These are phyloP conservation scores for Coniophora puteana DNA, from an alignment of 1,284 basidiomycete genomes.

Conservation along the genomic window DNA sequence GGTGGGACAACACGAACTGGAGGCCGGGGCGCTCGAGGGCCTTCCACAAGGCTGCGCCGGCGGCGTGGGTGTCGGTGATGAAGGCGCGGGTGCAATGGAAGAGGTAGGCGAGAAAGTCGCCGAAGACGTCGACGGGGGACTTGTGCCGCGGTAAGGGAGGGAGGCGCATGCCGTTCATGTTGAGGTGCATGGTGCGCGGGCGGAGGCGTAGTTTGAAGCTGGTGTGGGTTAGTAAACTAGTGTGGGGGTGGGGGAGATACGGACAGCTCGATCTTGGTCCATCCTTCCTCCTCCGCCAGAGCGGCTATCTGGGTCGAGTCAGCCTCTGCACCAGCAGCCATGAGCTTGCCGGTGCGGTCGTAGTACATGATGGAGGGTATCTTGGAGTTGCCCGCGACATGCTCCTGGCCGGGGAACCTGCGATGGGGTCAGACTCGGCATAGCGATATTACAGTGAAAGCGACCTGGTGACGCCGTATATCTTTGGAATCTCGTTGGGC, in stretches of 20 bases:
- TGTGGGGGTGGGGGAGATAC: constrained; percentile 26
- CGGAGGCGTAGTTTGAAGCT: constrained; percentile 78
- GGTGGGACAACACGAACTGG: constrained; percentile 72
- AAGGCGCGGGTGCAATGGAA: constrained; percentile 68
- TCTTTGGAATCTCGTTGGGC: constrained; percentile 69
- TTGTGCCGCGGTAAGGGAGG: constrained; percentile 61
- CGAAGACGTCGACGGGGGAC: constrained; percentile 67
- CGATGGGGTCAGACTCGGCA: constrained; percentile 7
- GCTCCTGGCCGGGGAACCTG: constrained; percentile 78
- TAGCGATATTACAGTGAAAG: constrained; percentile 8
- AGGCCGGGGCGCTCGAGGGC: constrained; percentile 56
- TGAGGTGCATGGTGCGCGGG: constrained; percentile 68
- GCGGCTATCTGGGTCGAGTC: constrained; percentile 54
- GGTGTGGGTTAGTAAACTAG: constrained; percentile 1
- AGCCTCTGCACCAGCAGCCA: constrained; percentile 72
- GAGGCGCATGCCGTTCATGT: constrained; percentile 78
- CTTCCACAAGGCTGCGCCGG: constrained; percentile 60
- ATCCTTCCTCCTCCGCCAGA: constrained; percentile 68
- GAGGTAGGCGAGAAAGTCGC: constrained; percentile 72
- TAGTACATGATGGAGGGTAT: constrained; percentile 76
- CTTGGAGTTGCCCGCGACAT: constrained; percentile 79
- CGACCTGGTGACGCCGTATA: constrained; percentile 69
- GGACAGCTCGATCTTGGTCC: constrained; percentile 71
- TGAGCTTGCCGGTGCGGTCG: constrained; percentile 56
- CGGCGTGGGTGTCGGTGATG: constrained; percentile 72